phyloP scores from a whole-genome alignment of 441 rosid genomes.

The Jatropha multifida region DNA sequence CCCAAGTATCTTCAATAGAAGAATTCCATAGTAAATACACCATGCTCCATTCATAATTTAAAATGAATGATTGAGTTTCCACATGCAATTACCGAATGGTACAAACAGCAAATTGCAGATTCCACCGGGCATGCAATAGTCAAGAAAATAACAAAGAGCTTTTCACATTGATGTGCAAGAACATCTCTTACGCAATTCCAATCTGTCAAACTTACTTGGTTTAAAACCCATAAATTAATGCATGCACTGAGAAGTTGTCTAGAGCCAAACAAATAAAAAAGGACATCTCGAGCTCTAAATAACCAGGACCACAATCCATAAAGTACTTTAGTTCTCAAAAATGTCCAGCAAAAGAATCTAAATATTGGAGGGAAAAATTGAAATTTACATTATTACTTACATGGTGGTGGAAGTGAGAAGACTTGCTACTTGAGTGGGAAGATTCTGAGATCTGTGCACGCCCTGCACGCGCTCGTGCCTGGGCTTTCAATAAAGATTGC shows the following conservation, averaged over 20 bases:
- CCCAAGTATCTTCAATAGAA: neutral
- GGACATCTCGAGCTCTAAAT: slow-evolving; percentile 10
- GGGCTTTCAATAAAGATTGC: slow-evolving; percentile 79
- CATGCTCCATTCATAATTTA: neutral
- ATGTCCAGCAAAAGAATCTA: slow-evolving; percentile 7
- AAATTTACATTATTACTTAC: slow-evolving; percentile 37
- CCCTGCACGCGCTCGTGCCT: slow-evolving; percentile 64
- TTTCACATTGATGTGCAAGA: neutral
- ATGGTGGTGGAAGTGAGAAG: slow-evolving; percentile 61
- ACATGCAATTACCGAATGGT: neutral
- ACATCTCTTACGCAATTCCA: no score
- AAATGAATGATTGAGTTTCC: neutral
- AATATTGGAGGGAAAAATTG: slow-evolving; percentile 17
- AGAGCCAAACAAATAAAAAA: neutral
- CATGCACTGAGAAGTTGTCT: slow-evolving; percentile 5
- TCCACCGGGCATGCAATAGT: neutral
- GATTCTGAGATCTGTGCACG: slow-evolving; percentile 58
- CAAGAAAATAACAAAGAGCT: neutral
- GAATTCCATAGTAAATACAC: neutral
- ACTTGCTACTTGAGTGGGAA: slow-evolving; percentile 66
- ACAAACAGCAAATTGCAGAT: neutral
- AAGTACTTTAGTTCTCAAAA: slow-evolving; percentile 11
- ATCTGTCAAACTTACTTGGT: neutral
- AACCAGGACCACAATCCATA: slow-evolving; percentile 17
- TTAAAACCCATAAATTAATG: slow-evolving; percentile 15